Percentiles rank a stretch among this genome's conserved stretches.
Conservation (phyloP, 2,329 filamentous ascomycete species). For the Aaosphaeria pasadenensis region DNA sequence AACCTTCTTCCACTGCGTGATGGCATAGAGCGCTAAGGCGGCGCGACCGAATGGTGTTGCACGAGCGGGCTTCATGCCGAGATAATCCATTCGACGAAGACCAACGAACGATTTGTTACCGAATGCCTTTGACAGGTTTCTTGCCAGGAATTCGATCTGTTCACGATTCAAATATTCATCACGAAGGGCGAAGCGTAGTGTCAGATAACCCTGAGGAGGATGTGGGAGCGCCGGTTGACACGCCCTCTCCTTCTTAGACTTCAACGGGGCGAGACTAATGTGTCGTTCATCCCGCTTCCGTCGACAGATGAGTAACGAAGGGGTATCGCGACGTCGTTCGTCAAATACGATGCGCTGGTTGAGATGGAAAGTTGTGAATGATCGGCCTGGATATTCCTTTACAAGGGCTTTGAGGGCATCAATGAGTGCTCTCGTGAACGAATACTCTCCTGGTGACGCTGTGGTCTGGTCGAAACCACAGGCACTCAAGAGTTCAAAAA, state of each 20-base stretch:
- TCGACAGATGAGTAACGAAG: constrained; percentile 25
- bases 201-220: constrained; percentile 25
- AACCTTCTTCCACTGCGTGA: constrained; percentile 28
- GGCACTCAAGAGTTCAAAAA: constrained; percentile 33
- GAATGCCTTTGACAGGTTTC: constrained; percentile 23
- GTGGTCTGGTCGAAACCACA: constrained; percentile 26
- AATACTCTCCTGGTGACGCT: constrained; percentile 23
- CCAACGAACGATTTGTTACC: constrained; percentile 23
- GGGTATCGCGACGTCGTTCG: constrained; percentile 19
- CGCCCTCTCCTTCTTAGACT: neutral
- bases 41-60: constrained; percentile 24
- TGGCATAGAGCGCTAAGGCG: constrained; percentile 20
- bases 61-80: constrained; percentile 23
- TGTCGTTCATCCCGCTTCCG: constrained; percentile 21
- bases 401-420: constrained; percentile 23
- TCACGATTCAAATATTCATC: constrained; percentile 19
- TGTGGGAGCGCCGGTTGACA: neutral
- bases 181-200: constrained; percentile 27
- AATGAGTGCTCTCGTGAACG: constrained; percentile 35
- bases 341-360: constrained; percentile 25
- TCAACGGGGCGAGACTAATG: constrained; percentile 29
- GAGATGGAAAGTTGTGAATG: constrained; percentile 29
- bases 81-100: constrained; percentile 30
- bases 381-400: constrained; percentile 13
- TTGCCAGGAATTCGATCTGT: constrained; percentile 29